Evolutionary conservation across 768 basidiomycete genomes (phyloP).

Genomic region (Boletus vinaceobasis): DNA sequence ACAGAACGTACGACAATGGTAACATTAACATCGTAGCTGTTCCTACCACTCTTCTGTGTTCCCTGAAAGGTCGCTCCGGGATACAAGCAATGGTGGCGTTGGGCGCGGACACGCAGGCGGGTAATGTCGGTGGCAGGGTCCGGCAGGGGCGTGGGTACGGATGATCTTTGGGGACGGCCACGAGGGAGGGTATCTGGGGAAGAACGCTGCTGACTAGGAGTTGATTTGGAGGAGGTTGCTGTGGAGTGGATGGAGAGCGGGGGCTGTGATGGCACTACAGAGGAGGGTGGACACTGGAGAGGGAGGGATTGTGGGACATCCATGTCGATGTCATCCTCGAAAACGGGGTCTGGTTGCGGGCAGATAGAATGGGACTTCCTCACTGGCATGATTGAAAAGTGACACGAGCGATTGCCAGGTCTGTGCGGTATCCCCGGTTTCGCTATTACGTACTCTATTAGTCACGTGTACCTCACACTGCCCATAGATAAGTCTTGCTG

Average conservation of each 20-base stretch:
- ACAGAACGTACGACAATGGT: conserved; percentile 74
- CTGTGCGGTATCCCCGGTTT: conserved; percentile 4
- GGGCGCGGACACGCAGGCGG: conserved; percentile 66
- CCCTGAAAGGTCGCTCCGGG: conserved; percentile 88
- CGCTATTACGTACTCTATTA: conserved; percentile 4
- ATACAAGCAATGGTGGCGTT: conserved; percentile 75
- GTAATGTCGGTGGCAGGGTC: conserved; percentile 74
- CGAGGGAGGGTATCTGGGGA: conserved; percentile 10
- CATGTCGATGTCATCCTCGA: conserved; percentile 38
- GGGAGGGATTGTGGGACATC: conserved; percentile 10
- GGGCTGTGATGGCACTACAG: conserved; percentile 7
- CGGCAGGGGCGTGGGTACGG: conserved; percentile 22
- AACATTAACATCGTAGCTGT: conserved; percentile 92
- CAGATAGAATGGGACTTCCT: conserved; percentile 16
- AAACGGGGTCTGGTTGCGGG: conserved; percentile 22
- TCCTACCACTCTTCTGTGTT: conserved; percentile 91
- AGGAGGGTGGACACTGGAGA: not conserved
- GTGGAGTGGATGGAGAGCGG: conserved; percentile 13
- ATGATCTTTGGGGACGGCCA: conserved; percentile 6
- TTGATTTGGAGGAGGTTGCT: conserved; percentile 7
- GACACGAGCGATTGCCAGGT: conserved; percentile 15
- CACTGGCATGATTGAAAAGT: conserved; percentile 23
- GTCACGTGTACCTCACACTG: conserved; percentile 13
- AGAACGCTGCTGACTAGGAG: conserved; percentile 18
- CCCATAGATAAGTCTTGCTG: too few relatives aligned